Percentiles rank a stretch among this genome's conserved stretches.
Conservation (phyloP, 2,329 filamentous ascomycete species). For the Zopfia rhizophila region DNA sequence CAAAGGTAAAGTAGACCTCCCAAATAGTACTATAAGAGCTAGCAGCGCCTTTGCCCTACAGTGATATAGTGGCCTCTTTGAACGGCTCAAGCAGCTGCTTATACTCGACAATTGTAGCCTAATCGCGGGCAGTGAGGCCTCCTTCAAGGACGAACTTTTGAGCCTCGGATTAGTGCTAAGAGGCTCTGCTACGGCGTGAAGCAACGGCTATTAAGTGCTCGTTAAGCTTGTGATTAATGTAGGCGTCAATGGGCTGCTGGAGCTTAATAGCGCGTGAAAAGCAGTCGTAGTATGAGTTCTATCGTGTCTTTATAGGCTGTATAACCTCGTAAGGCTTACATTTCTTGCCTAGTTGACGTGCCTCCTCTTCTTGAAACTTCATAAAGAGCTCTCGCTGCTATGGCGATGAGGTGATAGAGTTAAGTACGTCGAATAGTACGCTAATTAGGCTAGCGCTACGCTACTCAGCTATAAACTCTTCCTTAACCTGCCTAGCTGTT, state of each 20-base stretch:
- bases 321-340: background rate
- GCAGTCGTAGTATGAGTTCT: slow-evolving; percentile 4
- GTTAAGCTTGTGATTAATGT: slow-evolving; percentile 3
- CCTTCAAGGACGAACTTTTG: background rate
- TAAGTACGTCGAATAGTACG: slow-evolving; percentile 7
- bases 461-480: slow-evolving; percentile 4
- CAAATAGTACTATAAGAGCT: slow-evolving; percentile 4
- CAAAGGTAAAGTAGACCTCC: too few species aligned
- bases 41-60: slow-evolving; percentile 3
- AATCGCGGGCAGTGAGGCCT: slow-evolving; percentile 2
- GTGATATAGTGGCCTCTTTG: slow-evolving; percentile 4
- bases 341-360: background rate
- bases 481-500: too few species aligned
- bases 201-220: background rate
- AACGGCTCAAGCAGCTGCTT: slow-evolving; percentile 1
- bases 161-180: background rate
- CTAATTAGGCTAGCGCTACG: slow-evolving; percentile 1
- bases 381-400: slow-evolving; percentile 7
- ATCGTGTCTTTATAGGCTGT: slow-evolving; percentile 7
- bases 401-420: slow-evolving; percentile 6
- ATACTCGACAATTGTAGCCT: slow-evolving; percentile 6
- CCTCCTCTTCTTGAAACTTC: background rate
- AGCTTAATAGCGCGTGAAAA: slow-evolving; percentile 10
- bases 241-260: slow-evolving; percentile 1
- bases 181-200: background rate